These are phyloP conservation scores for Pleurotus pulmonarius DNA, from an alignment of 768 basidiomycete genomes.

Conservation along the genomic window DNA sequence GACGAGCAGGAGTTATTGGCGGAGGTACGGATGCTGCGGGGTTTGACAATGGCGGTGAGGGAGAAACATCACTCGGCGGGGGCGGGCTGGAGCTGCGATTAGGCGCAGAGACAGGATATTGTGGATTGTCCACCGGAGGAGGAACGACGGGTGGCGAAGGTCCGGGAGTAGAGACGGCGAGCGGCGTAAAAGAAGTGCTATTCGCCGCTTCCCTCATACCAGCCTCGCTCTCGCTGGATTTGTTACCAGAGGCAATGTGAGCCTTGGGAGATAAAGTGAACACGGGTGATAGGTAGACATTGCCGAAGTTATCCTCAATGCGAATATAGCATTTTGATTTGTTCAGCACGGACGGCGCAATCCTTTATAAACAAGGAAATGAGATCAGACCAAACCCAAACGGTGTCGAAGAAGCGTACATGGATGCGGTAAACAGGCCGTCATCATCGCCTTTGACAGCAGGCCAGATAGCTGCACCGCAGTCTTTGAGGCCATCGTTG, in stretches of 20 bases:
- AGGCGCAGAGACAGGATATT: conserved; percentile 1
- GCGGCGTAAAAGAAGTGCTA: not conserved
- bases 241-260: no score
- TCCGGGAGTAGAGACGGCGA: not conserved
- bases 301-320: conserved; percentile 24
- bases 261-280: conserved; percentile 24
- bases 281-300: conserved; percentile 17
- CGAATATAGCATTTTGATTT: conserved; percentile 11
- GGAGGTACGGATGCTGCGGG: not conserved
- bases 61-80: not conserved
- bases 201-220: no score
- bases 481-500: conserved; percentile 9
- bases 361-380: conserved; percentile 10
- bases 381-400: not conserved
- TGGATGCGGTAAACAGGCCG: conserved; percentile 14
- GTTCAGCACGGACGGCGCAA: conserved; percentile 16
- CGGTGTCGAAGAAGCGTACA: conserved; percentile 16
- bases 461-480: conserved; percentile 21
- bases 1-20: not conserved
- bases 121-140: not conserved
- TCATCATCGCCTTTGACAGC: conserved; percentile 15
- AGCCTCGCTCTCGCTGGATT: no score
- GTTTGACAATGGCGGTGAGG: not conserved
- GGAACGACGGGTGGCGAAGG: not conserved
- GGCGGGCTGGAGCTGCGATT: not conserved